Conservation (phyloP, 495 filamentous ascomycete species). For the Lichina pygmaea region DNA sequence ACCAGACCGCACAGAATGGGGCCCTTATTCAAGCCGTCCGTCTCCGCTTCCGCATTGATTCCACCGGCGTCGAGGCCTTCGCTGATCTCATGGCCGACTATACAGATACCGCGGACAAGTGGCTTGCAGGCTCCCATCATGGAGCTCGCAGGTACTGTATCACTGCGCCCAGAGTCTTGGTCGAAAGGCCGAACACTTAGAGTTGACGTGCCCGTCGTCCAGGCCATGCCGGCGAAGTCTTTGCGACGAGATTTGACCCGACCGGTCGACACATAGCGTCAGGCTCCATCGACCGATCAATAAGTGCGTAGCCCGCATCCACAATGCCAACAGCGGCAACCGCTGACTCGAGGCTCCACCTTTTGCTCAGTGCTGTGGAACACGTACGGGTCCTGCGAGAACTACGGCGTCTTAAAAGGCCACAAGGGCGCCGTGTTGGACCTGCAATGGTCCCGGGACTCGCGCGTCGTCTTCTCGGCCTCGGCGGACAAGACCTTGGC, state of each 20-base stretch:
- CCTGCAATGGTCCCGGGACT: slow-evolving; percentile 90
- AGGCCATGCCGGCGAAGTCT: slow-evolving; percentile 61
- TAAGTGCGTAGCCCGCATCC: slow-evolving; percentile 23
- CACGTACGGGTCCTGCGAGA: slow-evolving; percentile 75
- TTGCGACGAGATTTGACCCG: slow-evolving; percentile 72
- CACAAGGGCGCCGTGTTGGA: slow-evolving; percentile 81
- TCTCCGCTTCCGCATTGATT: slow-evolving; percentile 5
- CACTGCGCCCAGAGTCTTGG: not conserved
- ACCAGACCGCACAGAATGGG: slow-evolving; percentile 38
- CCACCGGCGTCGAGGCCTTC: slow-evolving; percentile 10
- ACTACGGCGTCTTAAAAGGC: slow-evolving; percentile 65
- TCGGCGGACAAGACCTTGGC: slow-evolving; percentile 80
- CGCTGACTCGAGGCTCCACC: slow-evolving; percentile 2
- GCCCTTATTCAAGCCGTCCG: slow-evolving; percentile 67
- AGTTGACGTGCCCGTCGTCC: not conserved
- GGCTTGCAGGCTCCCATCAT: slow-evolving; percentile 77
- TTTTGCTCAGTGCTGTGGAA: slow-evolving; percentile 54
- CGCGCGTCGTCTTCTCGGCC: slow-evolving; percentile 68
- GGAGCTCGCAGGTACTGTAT: slow-evolving; percentile 52
- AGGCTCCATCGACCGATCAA: slow-evolving; percentile 80
- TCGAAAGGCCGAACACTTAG: too few relatives aligned
- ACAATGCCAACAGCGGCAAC: not conserved
- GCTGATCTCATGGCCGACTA: slow-evolving; percentile 3
- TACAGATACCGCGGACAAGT: slow-evolving; percentile 57
- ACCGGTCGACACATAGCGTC: slow-evolving; percentile 74